Base-by-base conservation (phyloP, 2,329 filamentous ascomycete species). In the Chaetoscypha palmicola region DNA sequence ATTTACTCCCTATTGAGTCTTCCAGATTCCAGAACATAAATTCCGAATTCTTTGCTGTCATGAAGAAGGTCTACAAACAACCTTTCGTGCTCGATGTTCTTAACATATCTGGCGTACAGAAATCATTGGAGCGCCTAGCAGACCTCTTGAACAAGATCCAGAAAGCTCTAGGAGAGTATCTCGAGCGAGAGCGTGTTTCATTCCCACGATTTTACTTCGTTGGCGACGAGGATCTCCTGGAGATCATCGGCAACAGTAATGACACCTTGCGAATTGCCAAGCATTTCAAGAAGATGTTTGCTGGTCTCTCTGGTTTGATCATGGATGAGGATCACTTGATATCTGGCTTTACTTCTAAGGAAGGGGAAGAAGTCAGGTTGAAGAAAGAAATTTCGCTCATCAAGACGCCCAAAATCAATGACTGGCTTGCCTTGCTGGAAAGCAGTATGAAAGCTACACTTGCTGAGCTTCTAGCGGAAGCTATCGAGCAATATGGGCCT, bases 241-340 rank as follows among this genome's bases (percentile, higher is more conserved):
- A 99, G 65, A 99, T 99, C 68, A 99, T 99, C 53, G 92, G 92
- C 62, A 99, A 99, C 65, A 97, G 91, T 68, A 96, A 96, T 60
- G 92, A 99, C 60, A 95, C 91, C 8, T 70, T 92, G 48, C 89
- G 92, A 43, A 94, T 98, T 54, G 88, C 92, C 31, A 98, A 98
- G 65, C 94, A 99, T 69, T 89, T 99, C 72, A 91, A 94, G 65
- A 99, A 99, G 73, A 99, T 99, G 92, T 99, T 99, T 71, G 92
- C 94, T 51, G 92, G 92, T 50, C 74, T 98, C 37, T 91, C 84
- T 3, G 92, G 92, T 3, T 76, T 98, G 26, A 72, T 90, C 32
- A 91, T 96, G 72, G 88, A 94, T 54, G 89, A 97, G 43, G 86
- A 96, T 57, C 79, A 81, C 20, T 80, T 87, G 50, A 97, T 99